Conservation (phyloP, 2,329 filamentous ascomycete genomes). For the Alternaria alternata region DNA sequence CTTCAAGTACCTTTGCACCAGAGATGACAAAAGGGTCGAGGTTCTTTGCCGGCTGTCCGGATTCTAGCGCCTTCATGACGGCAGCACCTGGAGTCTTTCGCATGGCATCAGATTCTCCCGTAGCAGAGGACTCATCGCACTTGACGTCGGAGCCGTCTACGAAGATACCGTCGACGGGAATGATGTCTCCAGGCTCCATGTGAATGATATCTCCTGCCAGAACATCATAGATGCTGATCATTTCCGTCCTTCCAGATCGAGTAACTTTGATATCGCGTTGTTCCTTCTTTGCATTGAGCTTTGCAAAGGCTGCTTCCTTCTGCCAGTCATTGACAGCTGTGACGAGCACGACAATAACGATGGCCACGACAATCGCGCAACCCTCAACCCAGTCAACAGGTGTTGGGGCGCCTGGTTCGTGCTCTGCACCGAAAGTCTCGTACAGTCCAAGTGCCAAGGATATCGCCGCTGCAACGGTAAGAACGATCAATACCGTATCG, state of each 20-base stretch:
- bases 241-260: conserved; percentile 69
- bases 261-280: conserved; percentile 54
- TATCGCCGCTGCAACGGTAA: conserved; percentile 72
- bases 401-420: conserved; percentile 52
- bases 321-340: conserved; percentile 50
- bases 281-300: conserved; percentile 48
- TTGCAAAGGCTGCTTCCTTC: conserved; percentile 48
- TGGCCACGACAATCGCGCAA: conserved; percentile 49
- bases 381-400: conserved; percentile 53
- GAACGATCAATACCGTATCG: conserved; percentile 75
- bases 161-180: conserved; percentile 74
- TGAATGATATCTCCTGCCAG: conserved; percentile 75
- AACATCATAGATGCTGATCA: conserved; percentile 66
- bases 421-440: conserved; percentile 64
- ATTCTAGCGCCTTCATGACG: conserved; percentile 64
- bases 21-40: conserved; percentile 72
- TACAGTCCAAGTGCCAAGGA: conserved; percentile 76
- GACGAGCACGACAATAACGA: conserved; percentile 49
- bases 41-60: conserved; percentile 58
- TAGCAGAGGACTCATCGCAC: conserved; percentile 77
- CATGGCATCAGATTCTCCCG: conserved; percentile 75
- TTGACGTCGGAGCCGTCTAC: conserved; percentile 70
- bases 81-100: conserved; percentile 70
- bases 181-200: conserved; percentile 72
- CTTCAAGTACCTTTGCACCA: conserved; percentile 64